Base-by-base conservation (phyloP, 2,329 filamentous ascomycete genomes). In the Colletotrichum sojae region DNA sequence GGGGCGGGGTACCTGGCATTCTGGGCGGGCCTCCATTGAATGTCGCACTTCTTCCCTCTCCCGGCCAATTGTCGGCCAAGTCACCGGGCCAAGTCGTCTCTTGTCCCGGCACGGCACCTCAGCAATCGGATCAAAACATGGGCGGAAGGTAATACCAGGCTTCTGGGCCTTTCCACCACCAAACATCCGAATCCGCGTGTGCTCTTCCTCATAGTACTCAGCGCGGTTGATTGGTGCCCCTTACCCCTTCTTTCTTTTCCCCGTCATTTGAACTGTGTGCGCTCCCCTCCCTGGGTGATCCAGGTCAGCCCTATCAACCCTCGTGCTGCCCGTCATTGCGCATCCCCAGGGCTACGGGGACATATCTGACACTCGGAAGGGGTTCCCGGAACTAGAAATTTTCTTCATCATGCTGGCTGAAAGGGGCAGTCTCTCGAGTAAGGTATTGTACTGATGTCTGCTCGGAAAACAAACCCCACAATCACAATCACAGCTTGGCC, bases 1-100 rank as follows among this genome's bases (percentile, higher is more conserved):
- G 52, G 49, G 62, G 67, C 51, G 67, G 67, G 63, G 67, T 69
- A 61, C 49, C 66, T 69, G 66, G 62, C 48, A 22, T 48, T 64
- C 45, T 51, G 20, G 45, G 36, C 31, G 46, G 13, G 40, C 60
- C 15, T 36, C 43, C 31, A n/a, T 49, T 15, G 27, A 31, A 57
- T 55, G 13, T 25, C 10, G 6, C 8, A 43, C 27, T 52, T 36
- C 10, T 10, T 10, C 8, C 27, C 22, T 43, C 55, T 40, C 55
- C 51, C 43, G 63, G 52, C 52, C 52, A 67, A 70, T 68, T 54
- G 64, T 58, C 67, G 57, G 57, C 63, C 63, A 54, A 68, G 58
- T 39, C 61, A 40, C 13, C 52, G 25, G 58, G 36, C 20, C 59
- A 62, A 62, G 43, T 53, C 48, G 18, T 46, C 56, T 43, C 36